Evolutionary conservation across 1,139 yeast species (phyloP), one percentile per base, ranked within the genome.

Genomic region (Saccharomyces hybrid): DNA sequence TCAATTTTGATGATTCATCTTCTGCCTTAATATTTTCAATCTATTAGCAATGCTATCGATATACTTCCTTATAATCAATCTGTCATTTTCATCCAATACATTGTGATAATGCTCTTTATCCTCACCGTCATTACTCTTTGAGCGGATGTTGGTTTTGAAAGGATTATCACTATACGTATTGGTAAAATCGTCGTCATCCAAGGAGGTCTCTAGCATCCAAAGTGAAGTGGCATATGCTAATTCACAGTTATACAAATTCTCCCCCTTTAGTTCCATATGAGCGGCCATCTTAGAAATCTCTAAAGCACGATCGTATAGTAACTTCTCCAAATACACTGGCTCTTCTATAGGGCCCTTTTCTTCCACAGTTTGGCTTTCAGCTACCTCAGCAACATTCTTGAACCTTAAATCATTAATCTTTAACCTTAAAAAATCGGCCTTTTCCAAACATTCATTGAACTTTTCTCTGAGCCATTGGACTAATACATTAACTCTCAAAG

Each of bases 211-310:
- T 63, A 93, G 73, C 96, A 93, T 88, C 97, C 97, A 91, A 55
- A 91, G 81, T 0, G 96, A 86, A 0, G 96, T 88, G 7, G 95
- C 88, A 68, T 93, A 93, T 4, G 93, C 87, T 59, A 87, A 72
- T 70, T 90, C 96, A 71, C 97, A 91, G 7, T 87, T 89, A 51
- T 79, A 77, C 54, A 88, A 73, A 66, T 87, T 91, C 56, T 83
- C 88, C 48, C 87, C 85, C 28, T 82, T 82, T 61, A 89, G 75
- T 70, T 93, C 99, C 66, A 85, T 83, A 52, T 85, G 85, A 0
- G 98, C 98, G 0, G 98, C 96, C 55, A 83, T 83, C 62, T 95
- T 80, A 2, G 96, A 87, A 76, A 91, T 88, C 64, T 93, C 98
- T 64, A 91, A 77, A 1, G 98, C 97, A 48, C 98, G 78, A 63